Base-by-base conservation (phyloP, 148 eudicot species). In the Gaultheria prostrata region DNA sequence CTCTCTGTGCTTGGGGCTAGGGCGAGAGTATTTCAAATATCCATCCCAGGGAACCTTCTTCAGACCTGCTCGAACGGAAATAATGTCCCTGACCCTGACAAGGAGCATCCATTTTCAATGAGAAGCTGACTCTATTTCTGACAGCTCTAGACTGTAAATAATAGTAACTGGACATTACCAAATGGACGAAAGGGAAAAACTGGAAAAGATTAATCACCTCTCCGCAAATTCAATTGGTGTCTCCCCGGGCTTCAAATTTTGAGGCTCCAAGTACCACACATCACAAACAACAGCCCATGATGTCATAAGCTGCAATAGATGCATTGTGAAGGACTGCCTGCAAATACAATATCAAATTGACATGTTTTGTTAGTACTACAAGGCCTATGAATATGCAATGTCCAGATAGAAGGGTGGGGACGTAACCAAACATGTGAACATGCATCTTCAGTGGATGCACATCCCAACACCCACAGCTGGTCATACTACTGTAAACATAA, bases 211-310 rank as follows among this genome's bases (percentile, higher is more conserved):
- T 53, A 18, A 33, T 77, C 83, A 95, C 99, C 99, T 95, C 89
- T 97, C 99, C 7, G 98, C 98, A 92, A 97, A 97, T 85, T 93
- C 93, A 88, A 97, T 97, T 54, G 99, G 88, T 28, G 98, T 93
- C 85, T 97, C 99, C 65, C 98, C 98, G 45, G 96, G 90, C 87
- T 83, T 95, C 76, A 95, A 81, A 65, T 88, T 93, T 84, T 97
- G 99, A 76, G 98, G 99, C 84, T 97, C 99, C 88, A 95, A 69
- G 88, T 93, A 97, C 99, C 99, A 95, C 48, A 97, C 98, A 83
- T 97, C 98, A 91, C 99, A 97, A 83, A 97, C 98, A 82, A 97
- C 98, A 86, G 98, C 99, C 99, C 99, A 97, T 4, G 98, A 97
- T 24, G 98, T 92, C 99, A 97, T 97, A 73, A 97, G 93, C 92